Conservation (phyloP, 2,329 filamentous ascomycete genomes). For the Macroventuria anomochaeta region DNA sequence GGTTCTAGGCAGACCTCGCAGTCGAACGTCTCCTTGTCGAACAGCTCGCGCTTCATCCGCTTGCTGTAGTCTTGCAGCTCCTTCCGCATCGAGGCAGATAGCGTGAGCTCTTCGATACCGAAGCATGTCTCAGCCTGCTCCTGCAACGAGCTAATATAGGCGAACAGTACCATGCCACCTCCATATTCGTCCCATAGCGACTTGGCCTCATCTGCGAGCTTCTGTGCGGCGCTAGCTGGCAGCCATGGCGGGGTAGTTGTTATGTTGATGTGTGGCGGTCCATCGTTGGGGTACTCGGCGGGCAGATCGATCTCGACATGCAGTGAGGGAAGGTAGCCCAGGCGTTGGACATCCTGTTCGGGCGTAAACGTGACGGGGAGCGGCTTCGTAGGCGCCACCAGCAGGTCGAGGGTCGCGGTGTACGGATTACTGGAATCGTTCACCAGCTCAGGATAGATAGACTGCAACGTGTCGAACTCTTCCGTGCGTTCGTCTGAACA, state of each 20-base stretch:
- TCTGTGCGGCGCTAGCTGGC: constrained; percentile 51
- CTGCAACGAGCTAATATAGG: constrained; percentile 67
- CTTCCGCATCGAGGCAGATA: constrained; percentile 64
- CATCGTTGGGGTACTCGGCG: constrained; percentile 61
- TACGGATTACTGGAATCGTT: constrained; percentile 53
- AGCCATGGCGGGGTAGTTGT: constrained; percentile 62
- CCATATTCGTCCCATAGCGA: constrained; percentile 67
- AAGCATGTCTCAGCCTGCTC: constrained; percentile 64
- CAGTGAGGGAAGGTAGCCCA: constrained; percentile 65
- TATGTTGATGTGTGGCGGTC: constrained; percentile 59
- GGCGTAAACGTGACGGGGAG: constrained; percentile 46
- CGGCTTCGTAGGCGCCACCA: constrained; percentile 61
- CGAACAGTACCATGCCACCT: constrained; percentile 62
- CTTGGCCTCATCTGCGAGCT: constrained; percentile 56
- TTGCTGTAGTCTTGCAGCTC: constrained; percentile 80
- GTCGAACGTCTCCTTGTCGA: constrained; percentile 83
- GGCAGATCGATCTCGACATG: constrained; percentile 61
- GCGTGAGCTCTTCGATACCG: constrained; percentile 56
- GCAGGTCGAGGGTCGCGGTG: constrained; percentile 61
- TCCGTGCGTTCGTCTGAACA: constrained; percentile 64
- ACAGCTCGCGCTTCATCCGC: constrained; percentile 73
- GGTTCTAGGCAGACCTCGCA: constrained; percentile 91
- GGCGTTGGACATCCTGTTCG: constrained; percentile 50
- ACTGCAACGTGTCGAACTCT: constrained; percentile 65
- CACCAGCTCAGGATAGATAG: constrained; percentile 68